Base-by-base conservation (phyloP, 345 rosid genomes). In the Garcia nutans region DNA sequence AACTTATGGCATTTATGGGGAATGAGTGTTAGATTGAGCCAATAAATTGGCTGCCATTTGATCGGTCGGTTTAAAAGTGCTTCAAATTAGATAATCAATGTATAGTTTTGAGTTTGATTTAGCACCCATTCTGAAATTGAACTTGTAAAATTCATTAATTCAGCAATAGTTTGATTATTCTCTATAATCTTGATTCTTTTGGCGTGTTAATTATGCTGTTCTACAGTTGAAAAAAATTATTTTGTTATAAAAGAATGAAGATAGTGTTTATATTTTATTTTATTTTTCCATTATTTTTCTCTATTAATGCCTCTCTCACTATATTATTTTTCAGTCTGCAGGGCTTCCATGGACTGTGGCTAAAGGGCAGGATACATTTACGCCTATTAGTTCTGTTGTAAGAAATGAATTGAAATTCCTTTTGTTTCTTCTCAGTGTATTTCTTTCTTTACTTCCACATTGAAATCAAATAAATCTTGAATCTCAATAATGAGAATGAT, bases 281-380 rank as follows among this genome's bases (percentile, higher is more conserved):
- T 28, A 1, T 2, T 28, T 28, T 28, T 28, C 31, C 31, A 28
- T 28, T 28, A 28, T 28, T 28, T 28, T 41, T 56, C 22, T 45
- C 2, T 26, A 31, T 12, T 66, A 49, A 44, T 60, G 50, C 13
- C 44, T 69, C 26, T 28, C 70, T 74, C 76, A 72, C 33, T 65
- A 19, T 77, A 42, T 49, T 70, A 9, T 61, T 77, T 79, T 42
- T 79, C 81, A 93, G 98, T 84, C 99, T 77, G 89, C 91, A 72
- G 96, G 99, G 76, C 98, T 96, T 72, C 99, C 98, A 13, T 92
- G 97, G 94, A 90, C 93, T 54, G 89, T 93, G 72, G 93, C 97
- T 55, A 93, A 96, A 84, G 99, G 92, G 60, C 94, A 89, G 82
- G 99, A 93, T 75, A 93, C 98, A 22, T 96, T 93, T 80, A 92